Conservation (phyloP, 2,329 filamentous ascomycete genomes). For the Cladosporium sp. region DNA sequence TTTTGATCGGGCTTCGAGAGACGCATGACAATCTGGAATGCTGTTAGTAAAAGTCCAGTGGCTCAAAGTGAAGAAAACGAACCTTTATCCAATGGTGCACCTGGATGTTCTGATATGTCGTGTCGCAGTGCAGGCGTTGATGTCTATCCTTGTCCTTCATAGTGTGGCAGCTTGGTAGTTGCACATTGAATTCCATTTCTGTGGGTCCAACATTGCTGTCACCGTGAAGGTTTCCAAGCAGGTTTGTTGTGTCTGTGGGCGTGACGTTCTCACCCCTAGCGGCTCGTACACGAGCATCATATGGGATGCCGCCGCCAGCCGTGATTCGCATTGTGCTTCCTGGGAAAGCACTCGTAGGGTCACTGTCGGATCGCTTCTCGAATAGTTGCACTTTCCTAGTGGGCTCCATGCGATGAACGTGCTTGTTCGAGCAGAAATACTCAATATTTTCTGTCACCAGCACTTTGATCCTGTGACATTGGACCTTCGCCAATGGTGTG, state of each 20-base stretch:
- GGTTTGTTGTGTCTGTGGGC: constrained; percentile 61
- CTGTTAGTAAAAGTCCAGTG: constrained; percentile 10
- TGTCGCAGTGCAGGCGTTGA: constrained; percentile 78
- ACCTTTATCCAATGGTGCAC: constrained; percentile 98
- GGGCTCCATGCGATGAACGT: constrained; percentile 80
- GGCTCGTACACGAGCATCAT: constrained; percentile 58
- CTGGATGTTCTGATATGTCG: constrained; percentile 89
- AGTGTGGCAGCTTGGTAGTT: constrained; percentile 83
- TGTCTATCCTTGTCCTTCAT: constrained; percentile 71
- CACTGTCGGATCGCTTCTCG: constrained; percentile 81
- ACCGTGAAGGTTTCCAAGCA: constrained; percentile 76
- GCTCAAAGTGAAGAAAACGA: constrained; percentile 33
- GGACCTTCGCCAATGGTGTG: constrained; percentile 87
- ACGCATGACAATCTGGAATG: constrained; percentile 77
- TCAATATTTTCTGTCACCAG: constrained; percentile 88
- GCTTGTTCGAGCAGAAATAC: constrained; percentile 84
- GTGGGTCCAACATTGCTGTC: constrained; percentile 81
- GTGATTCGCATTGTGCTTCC: constrained; percentile 75
- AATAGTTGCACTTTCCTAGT: constrained; percentile 82
- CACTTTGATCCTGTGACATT: constrained; percentile 89
- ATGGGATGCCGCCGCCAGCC: constrained; percentile 77
- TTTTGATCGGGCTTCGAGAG: constrained; percentile 80
- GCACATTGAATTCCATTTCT: constrained; percentile 91
- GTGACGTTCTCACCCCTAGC: constrained; percentile 57
- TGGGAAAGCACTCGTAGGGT: constrained; percentile 70